These are phyloP conservation scores for Pelargonium australe DNA, from an alignment of 441 rosid genomes.

Conservation along the genomic window DNA sequence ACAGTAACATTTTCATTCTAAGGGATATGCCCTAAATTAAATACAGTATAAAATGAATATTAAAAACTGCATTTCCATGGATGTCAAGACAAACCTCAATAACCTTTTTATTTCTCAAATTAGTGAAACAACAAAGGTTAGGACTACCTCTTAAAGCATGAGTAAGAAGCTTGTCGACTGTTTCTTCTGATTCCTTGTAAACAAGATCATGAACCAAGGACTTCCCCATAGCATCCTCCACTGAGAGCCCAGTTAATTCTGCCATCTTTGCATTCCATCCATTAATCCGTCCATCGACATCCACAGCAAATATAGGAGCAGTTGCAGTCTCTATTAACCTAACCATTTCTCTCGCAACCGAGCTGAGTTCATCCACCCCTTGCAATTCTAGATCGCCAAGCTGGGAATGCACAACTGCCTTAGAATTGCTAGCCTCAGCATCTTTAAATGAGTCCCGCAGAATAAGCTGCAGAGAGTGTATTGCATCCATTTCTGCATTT, in stretches of 20 bases:
- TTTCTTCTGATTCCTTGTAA: slow-evolving; percentile 37
- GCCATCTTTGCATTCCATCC: slow-evolving; percentile 81
- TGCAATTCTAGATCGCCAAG: slow-evolving; percentile 39
- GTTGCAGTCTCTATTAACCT: slow-evolving; percentile 75
- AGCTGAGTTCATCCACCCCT: slow-evolving; percentile 47
- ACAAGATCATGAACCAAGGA: slow-evolving; percentile 44
- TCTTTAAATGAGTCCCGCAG: slow-evolving; percentile 57
- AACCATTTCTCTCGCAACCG: slow-evolving; percentile 68
- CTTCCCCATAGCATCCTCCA: slow-evolving; percentile 68
- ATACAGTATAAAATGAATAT: not conserved
- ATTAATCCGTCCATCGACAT: slow-evolving; percentile 52
- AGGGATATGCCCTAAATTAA: not conserved
- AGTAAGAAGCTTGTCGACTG: slow-evolving; percentile 36
- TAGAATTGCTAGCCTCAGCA: slow-evolving; percentile 38
- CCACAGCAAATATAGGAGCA: slow-evolving; percentile 74
- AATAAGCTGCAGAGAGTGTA: slow-evolving; percentile 80
- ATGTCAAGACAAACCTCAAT: slow-evolving; percentile 12
- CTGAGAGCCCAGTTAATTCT: slow-evolving; percentile 61
- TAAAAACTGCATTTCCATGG: slow-evolving; percentile 1
- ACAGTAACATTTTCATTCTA: slow-evolving; percentile 11
- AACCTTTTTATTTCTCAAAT: slow-evolving; percentile 1
- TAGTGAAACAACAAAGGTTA: not conserved
- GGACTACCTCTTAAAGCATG: slow-evolving; percentile 52
- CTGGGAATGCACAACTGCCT: slow-evolving; percentile 39
- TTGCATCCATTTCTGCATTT: slow-evolving; percentile 82